A percentile compares a stretch with the other conserved stretches of the same genome.
Conservation (phyloP, 2,329 filamentous ascomycete genomes). For the Fusarium anthophilum region DNA sequence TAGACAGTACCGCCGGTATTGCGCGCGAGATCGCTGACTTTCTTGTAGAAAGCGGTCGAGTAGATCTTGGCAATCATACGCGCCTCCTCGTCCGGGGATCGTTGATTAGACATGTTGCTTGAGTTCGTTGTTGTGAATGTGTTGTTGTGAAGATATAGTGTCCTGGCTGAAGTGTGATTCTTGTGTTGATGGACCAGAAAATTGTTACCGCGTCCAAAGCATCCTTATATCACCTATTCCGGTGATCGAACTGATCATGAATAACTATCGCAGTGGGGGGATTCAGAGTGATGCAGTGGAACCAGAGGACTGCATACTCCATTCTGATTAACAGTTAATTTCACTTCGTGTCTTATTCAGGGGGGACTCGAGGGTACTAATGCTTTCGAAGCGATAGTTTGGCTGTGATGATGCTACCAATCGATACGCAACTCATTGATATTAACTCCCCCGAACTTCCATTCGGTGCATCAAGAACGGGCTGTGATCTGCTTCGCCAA, state of each 20-base stretch:
- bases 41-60: too few species aligned
- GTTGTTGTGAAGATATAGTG: background rate
- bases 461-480: background rate
- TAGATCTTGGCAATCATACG: too few species aligned
- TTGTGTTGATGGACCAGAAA: background rate
- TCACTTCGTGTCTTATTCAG: background rate
- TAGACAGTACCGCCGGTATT: too few species aligned
- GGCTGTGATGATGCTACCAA: background rate
- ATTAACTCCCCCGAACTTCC: accelerated
- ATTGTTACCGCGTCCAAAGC: background rate
- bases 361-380: too few species aligned
- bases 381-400: too few species aligned
- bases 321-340: background rate
- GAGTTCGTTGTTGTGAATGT: background rate
- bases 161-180: background rate
- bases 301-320: background rate
- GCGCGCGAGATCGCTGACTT: too few species aligned
- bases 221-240: background rate
- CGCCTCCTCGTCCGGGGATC: too few species aligned
- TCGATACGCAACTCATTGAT: background rate
- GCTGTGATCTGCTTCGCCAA: too few species aligned
- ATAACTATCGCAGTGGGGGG: background rate
- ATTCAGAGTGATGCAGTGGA: background rate
- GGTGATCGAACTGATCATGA: background rate
- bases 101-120: background rate